These are phyloP conservation scores for Eucalyptus urophylla DNA, from an alignment of 345 rosid species.

Conservation along the genomic window DNA sequence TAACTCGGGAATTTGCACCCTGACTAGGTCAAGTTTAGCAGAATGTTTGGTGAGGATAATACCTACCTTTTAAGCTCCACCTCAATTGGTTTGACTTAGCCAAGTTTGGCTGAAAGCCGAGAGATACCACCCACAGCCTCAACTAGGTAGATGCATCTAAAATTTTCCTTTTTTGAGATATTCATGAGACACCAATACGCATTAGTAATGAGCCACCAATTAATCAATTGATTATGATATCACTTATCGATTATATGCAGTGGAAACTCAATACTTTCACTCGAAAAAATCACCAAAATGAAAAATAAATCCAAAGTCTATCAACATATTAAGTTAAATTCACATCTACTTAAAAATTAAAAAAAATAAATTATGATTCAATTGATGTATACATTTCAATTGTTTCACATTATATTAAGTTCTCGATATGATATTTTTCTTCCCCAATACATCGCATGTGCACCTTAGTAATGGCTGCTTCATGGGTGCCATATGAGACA, in stretches of 20 bases:
- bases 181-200: neutral
- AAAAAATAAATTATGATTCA: neutral
- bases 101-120: neutral
- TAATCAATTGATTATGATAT: accelerated
- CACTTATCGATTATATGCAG: accelerated
- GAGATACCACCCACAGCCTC: neutral
- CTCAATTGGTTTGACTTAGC: neutral
- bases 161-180: neutral
- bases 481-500: neutral
- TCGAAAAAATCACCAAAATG: accelerated
- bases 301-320: accelerated
- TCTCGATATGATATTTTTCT: neutral
- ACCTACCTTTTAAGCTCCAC: neutral
- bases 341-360: neutral
- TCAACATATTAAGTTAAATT: neutral
- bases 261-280: neutral
- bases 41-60: neutral
- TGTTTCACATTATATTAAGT: neutral
- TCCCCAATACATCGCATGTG: neutral
- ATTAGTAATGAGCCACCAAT: neutral
- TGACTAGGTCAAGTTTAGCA: neutral
- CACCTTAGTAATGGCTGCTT: neutral
- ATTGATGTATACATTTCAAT: neutral
- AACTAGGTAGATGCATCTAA: neutral
- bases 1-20: neutral